Evolutionary conservation across 208 protist species (phyloP).

Genomic region (Leishmania arabica): DNA sequence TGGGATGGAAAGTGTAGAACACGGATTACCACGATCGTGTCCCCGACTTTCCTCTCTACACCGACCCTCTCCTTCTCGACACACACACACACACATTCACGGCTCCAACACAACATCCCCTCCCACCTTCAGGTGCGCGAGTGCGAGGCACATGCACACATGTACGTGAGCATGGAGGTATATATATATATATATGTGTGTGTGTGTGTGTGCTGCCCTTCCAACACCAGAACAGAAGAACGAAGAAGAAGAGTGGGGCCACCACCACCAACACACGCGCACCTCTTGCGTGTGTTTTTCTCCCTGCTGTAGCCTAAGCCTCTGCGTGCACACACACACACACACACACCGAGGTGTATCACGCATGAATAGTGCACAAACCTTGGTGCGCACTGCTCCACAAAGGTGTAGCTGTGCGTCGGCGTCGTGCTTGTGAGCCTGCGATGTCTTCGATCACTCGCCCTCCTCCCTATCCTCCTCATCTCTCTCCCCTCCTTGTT

Average conservation of each 20-base stretch:
- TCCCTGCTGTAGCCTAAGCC: background rate
- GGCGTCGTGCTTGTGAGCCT: background rate
- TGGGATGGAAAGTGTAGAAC: background rate
- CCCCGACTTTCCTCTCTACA: background rate
- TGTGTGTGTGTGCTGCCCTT: background rate
- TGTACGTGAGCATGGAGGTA: background rate
- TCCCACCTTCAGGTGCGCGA: background rate
- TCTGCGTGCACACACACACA: background rate
- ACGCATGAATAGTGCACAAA: background rate
- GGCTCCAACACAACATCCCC: background rate
- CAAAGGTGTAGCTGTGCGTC: background rate
- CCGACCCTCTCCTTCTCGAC: background rate
- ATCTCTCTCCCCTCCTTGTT: background rate
- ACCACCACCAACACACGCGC: background rate
- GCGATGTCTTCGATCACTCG: background rate
- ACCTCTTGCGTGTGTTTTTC: background rate
- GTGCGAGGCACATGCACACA: background rate
- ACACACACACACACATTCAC: too few species aligned
- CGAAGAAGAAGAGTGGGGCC: background rate
- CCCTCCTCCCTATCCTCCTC: background rate
- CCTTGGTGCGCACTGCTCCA: background rate
- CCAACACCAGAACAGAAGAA: background rate
- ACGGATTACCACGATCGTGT: background rate
- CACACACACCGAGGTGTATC: background rate
- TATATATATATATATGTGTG: background rate